Percentiles rank a stretch among this genome's conserved stretches.
These are phyloP conservation scores for Fagopyrum homotropicum DNA, from an alignment of 148 eudicot genomes.

Conservation along the genomic window DNA sequence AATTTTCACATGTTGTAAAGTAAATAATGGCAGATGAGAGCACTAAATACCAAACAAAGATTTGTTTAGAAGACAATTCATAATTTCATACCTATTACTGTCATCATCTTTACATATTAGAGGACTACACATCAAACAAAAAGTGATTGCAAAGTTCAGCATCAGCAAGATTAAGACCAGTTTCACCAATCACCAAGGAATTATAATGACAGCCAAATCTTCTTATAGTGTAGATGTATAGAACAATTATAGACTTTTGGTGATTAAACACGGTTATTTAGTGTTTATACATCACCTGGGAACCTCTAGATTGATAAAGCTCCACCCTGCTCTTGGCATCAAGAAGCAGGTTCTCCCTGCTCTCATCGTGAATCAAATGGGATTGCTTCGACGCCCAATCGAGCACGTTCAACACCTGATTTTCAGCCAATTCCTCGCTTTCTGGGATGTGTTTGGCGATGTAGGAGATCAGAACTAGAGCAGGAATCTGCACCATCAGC, in stretches of 20 bases:
- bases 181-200: constrained; percentile 3
- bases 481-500: constrained; percentile 52
- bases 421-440: constrained; percentile 65
- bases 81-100: no score
- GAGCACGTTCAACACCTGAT: constrained; percentile 65
- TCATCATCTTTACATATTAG: no score
- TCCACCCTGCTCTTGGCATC: constrained; percentile 70
- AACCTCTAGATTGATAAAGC: constrained; percentile 75
- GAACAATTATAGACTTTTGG: neutral
- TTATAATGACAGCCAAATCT: neutral
- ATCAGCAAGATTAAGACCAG: neutral
- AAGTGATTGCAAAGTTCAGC: neutral
- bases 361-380: constrained; percentile 44
- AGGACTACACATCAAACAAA: no score
- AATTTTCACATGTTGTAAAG: no score
- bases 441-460: constrained; percentile 74
- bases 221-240: neutral
- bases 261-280: neutral
- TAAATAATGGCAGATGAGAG: no score
- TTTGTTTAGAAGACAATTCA: no score
- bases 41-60: no score
- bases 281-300: constrained; percentile 28
- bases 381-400: constrained; percentile 93
- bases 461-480: constrained; percentile 54
- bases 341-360: constrained; percentile 44